Conservation (phyloP, 371 early-diverging fungal species). For the Rhizomucor pusillus region DNA sequence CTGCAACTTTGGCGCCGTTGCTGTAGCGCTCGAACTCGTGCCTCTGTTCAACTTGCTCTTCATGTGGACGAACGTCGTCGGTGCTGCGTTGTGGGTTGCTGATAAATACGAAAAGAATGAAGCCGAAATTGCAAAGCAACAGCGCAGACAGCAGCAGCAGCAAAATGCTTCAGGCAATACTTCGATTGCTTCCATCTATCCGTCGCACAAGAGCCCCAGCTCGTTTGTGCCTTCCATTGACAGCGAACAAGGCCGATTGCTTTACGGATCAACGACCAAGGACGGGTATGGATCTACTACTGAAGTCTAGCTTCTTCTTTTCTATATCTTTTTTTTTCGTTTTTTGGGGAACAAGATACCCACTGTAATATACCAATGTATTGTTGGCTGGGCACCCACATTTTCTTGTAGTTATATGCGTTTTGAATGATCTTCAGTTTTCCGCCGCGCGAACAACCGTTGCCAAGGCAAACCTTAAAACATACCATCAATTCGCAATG, state of each 20-base stretch:
- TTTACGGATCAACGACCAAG: conserved; percentile 8
- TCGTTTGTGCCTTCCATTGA: conserved; percentile 19
- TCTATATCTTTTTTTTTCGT: not conserved
- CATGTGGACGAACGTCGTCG: conserved; percentile 77
- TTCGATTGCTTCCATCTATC: conserved; percentile 17
- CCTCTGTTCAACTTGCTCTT: conserved; percentile 68
- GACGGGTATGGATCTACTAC: conserved; percentile 20
- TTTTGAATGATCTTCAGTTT: too few relatives aligned
- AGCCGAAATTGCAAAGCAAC: conserved; percentile 13
- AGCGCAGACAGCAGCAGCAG: conserved; percentile 7
- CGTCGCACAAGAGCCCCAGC: conserved; percentile 14
- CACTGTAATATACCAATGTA: too few relatives aligned
- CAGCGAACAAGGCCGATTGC: conserved; percentile 15
- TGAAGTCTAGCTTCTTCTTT: not conserved
- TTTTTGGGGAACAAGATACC: not conserved
- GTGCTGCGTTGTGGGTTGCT: conserved; percentile 72
- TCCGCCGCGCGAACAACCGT: too few relatives aligned
- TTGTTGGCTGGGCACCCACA: too few relatives aligned
- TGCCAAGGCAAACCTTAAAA: too few relatives aligned
- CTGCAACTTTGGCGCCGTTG: conserved; percentile 60
- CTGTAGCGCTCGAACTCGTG: conserved; percentile 62
- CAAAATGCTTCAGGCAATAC: conserved; percentile 11
- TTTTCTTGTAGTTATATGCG: too few relatives aligned
- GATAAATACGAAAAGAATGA: conserved; percentile 58
- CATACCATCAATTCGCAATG: too few relatives aligned